A percentile compares a stretch with the other conserved stretches of the same genome.
These are phyloP conservation scores for Aspergillus incahuasiensis DNA, from an alignment of 495 filamentous ascomycete genomes.

Conservation along the genomic window DNA sequence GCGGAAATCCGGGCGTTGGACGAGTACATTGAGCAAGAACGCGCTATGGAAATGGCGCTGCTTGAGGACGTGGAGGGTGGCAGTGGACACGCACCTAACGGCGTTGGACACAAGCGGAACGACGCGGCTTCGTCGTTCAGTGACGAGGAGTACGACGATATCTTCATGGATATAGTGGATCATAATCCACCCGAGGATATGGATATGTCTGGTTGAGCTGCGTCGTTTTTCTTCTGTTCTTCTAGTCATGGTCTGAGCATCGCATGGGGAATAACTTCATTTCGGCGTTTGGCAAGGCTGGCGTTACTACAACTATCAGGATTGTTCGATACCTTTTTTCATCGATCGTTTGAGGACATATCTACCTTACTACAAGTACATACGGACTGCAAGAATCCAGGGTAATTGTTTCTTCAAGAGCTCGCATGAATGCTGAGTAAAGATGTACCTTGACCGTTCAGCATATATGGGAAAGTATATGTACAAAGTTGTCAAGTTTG, in stretches of 20 bases:
- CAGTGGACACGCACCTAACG: background rate
- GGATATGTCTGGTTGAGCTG: constrained; percentile 32
- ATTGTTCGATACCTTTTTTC: background rate
- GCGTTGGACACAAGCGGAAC: background rate
- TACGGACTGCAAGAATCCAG: background rate
- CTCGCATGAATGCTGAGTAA: too few species aligned
- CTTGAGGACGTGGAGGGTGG: constrained; percentile 18
- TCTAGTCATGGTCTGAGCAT: too few species aligned
- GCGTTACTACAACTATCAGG: background rate
- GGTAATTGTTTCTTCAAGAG: too few species aligned
- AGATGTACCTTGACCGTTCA: background rate
- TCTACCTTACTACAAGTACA: background rate
- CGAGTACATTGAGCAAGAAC: constrained; percentile 30
- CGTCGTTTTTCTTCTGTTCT: background rate
- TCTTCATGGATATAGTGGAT: constrained; percentile 42
- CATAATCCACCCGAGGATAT: constrained; percentile 29
- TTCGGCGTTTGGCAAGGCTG: background rate
- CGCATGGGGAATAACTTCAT: background rate
- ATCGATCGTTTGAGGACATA: background rate
- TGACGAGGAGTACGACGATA: constrained; percentile 53
- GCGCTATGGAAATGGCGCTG: constrained; percentile 27
- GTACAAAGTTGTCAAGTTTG: constrained; percentile 3
- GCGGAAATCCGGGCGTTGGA: constrained; percentile 32
- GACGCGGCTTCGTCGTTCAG: constrained; percentile 34
- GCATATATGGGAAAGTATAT: constrained; percentile 18